Percentiles rank a stretch among this genome's conserved stretches.
Conservation (phyloP, 768 basidiomycete genomes). For the Tylopilus felleus region DNA sequence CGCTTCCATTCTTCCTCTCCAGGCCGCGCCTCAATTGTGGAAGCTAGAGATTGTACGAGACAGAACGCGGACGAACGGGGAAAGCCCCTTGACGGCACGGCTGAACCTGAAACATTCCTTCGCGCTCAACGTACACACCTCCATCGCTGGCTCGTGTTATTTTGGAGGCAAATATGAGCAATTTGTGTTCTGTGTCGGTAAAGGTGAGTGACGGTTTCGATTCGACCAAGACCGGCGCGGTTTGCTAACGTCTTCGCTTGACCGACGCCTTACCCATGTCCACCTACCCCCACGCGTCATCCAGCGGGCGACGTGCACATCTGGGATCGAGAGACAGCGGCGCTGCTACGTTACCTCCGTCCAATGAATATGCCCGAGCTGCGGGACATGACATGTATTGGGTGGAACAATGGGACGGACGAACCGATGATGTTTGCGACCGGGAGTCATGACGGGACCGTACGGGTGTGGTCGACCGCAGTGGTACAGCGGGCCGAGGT, state of each 20-base stretch:
- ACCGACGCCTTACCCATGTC: too few species aligned
- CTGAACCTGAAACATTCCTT: conserved; percentile 59
- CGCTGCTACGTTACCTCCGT: conserved; percentile 64
- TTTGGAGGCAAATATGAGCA: conserved; percentile 79
- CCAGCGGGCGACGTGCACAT: conserved; percentile 78
- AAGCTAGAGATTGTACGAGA: conserved; percentile 62
- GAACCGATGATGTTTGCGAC: conserved; percentile 56
- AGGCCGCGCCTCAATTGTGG: conserved; percentile 78
- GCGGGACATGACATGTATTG: conserved; percentile 72
- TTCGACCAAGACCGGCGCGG: not conserved
- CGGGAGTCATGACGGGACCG: conserved; percentile 73
- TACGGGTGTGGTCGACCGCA: conserved; percentile 67
- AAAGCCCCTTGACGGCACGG: conserved; percentile 17
- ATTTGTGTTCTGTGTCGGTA: conserved; percentile 74
- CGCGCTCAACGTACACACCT: conserved; percentile 54
- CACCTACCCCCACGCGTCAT: too few species aligned
- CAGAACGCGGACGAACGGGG: conserved; percentile 31
- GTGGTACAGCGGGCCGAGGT: not conserved
- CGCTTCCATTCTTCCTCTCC: not conserved
- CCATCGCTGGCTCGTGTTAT: conserved; percentile 77
- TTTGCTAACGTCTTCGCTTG: not conserved
- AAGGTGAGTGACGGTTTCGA: conserved; percentile 43
- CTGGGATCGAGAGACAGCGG: conserved; percentile 80
- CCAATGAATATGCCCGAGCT: conserved; percentile 46
- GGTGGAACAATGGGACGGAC: conserved; percentile 69